Evolutionary conservation across 2,329 filamentous ascomycete species (phyloP).

Genomic region (Pseudogymnoascus sp.): DNA sequence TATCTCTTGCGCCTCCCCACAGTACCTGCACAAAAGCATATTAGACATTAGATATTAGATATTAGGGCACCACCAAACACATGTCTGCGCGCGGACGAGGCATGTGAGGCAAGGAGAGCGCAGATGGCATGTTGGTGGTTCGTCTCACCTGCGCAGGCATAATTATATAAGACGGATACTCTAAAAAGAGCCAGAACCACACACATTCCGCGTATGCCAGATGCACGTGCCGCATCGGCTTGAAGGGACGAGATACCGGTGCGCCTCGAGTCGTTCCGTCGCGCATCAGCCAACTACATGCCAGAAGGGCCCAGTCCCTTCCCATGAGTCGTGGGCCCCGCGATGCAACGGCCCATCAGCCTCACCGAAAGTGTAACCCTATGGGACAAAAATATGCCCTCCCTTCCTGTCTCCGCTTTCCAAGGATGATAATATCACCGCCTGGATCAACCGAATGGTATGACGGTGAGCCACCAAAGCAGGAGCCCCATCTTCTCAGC

Average conservation of each 20-base stretch:
- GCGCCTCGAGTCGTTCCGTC: background rate
- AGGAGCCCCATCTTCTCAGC: background rate
- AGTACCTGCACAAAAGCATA: constrained; percentile 8
- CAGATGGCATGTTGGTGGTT: background rate
- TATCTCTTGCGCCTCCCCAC: constrained; percentile 6
- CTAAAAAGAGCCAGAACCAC: background rate
- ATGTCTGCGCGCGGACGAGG: background rate
- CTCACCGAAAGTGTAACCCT: background rate
- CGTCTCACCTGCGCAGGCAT: background rate
- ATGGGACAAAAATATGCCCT: background rate
- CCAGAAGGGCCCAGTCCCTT: background rate
- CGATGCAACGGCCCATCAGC: background rate
- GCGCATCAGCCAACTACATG: background rate
- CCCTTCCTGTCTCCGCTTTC: background rate
- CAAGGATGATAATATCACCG: background rate
- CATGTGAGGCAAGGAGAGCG: background rate
- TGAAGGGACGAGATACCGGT: constrained; percentile 5
- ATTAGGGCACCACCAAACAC: background rate
- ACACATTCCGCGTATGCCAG: background rate
- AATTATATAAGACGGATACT: background rate
- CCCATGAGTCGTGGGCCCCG: background rate
- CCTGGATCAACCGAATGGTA: background rate
- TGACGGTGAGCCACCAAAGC: background rate
- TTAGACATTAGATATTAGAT: constrained; percentile 7
- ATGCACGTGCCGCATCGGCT: background rate